Evolutionary conservation across 192 early-diverging fungal species (phyloP).

Genomic region (Coemansia sp.): DNA sequence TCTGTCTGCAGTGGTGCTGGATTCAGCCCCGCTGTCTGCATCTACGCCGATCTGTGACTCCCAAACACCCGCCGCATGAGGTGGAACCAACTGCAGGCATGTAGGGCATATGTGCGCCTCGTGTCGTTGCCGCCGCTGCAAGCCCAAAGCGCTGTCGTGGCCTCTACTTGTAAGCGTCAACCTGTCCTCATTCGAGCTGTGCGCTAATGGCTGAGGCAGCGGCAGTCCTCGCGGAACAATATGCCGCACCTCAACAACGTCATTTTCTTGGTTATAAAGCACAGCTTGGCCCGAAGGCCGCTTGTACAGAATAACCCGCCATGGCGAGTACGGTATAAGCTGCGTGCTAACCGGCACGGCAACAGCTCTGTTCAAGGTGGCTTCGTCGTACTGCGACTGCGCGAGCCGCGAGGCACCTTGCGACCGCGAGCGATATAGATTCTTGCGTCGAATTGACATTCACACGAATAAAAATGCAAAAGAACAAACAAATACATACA

Average conservation of each 20-base stretch:
- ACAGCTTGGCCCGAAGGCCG: conserved; percentile 60
- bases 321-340: conserved; percentile 50
- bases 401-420: conserved; percentile 11
- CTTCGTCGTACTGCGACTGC: not conserved
- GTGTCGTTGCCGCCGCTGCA: conserved; percentile 4
- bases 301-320: conserved; percentile 52
- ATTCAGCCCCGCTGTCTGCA: not conserved
- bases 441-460: conserved; percentile 18
- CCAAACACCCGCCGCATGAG: conserved; percentile 7
- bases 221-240: conserved; percentile 15
- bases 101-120: conserved; percentile 26
- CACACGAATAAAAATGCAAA: no score
- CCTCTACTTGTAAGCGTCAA: conserved; percentile 5
- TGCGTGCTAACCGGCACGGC: conserved; percentile 23
- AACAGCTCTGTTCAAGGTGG: not conserved
- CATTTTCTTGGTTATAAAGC: conserved; percentile 66
- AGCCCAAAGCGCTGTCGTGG: not conserved
- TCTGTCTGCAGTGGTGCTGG: conserved; percentile 23
- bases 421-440: conserved; percentile 23
- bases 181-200: conserved; percentile 4
- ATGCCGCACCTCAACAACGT: conserved; percentile 55
- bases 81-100: conserved; percentile 20
- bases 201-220: not conserved
- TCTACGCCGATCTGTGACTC: conserved; percentile 8
- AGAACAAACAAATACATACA: no score